Evolutionary conservation across 768 basidiomycete genomes (phyloP).

Genomic region (Lactarius hatsudake): DNA sequence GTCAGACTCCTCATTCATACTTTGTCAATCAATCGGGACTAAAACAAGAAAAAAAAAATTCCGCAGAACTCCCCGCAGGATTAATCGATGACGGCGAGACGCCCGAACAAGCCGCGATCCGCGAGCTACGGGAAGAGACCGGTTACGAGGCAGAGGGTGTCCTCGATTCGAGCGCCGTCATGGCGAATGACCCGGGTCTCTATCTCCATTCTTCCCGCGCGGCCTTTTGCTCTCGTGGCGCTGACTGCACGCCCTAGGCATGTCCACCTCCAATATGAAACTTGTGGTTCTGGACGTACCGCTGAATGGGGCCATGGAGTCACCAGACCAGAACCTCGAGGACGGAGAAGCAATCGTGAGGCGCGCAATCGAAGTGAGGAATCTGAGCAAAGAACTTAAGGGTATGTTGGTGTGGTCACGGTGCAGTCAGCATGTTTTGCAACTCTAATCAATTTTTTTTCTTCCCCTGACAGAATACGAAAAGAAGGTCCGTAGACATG

Average conservation of each 20-base stretch:
- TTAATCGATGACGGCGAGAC: conserved; percentile 85
- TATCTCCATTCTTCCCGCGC: conserved; percentile 21
- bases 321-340: conserved; percentile 74
- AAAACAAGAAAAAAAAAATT: background rate
- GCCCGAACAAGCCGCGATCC: conserved; percentile 73
- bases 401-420: conserved; percentile 43
- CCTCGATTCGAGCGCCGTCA: conserved; percentile 56
- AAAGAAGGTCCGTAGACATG: conserved; percentile 44
- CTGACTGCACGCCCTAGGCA: conserved; percentile 48
- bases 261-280: conserved; percentile 94
- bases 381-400: conserved; percentile 60
- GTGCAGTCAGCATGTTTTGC: background rate
- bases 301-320: conserved; percentile 63
- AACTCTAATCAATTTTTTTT: conserved; percentile 1
- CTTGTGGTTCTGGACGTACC: conserved; percentile 70
- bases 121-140: conserved; percentile 93
- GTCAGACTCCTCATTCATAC: conserved; percentile 34
- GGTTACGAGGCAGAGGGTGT: conserved; percentile 72
- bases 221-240: conserved; percentile 11
- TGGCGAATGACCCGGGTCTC: conserved; percentile 71
- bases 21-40: background rate
- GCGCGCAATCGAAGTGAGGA: conserved; percentile 63
- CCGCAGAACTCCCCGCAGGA: conserved; percentile 62
- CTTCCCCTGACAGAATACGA: conserved; percentile 49
- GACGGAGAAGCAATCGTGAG: conserved; percentile 82